phyloP scores from a whole-genome alignment of 139 green algal genomes.

The Chlorella sp. region DNA sequence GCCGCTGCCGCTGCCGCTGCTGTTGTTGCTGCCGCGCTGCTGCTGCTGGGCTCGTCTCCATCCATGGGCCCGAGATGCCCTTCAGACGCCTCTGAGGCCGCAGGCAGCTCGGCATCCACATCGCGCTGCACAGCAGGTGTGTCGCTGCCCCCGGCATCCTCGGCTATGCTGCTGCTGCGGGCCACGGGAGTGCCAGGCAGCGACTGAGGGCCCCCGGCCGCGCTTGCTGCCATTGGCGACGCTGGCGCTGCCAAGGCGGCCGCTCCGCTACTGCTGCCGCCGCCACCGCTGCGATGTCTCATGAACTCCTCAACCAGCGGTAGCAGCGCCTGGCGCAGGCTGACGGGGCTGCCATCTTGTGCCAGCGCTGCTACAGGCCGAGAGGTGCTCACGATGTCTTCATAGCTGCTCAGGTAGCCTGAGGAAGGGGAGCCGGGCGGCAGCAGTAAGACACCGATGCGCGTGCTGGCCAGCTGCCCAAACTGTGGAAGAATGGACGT shows the following conservation, averaged over 20 bases:
- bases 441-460: neutral
- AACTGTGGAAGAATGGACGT: no score
- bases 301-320: constrained; percentile 39
- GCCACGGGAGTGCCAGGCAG: neutral
- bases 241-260: neutral
- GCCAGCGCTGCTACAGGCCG: constrained; percentile 32
- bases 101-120: neutral
- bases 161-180: neutral
- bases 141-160: neutral
- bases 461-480: no score
- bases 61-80: no score
- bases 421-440: neutral
- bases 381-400: constrained; percentile 42
- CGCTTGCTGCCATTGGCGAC: neutral
- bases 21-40: neutral
- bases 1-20: neutral
- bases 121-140: neutral
- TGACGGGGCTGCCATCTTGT: constrained; percentile 38
- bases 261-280: neutral
- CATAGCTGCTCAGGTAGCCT: constrained; percentile 44
- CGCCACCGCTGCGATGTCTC: neutral
- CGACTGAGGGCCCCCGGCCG: neutral
- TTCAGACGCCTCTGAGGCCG: neutral
- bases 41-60: neutral
- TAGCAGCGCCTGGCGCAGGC: constrained; percentile 47